Conservation (phyloP, 1,284 basidiomycete genomes). For the Trichosporon inkin region DNA sequence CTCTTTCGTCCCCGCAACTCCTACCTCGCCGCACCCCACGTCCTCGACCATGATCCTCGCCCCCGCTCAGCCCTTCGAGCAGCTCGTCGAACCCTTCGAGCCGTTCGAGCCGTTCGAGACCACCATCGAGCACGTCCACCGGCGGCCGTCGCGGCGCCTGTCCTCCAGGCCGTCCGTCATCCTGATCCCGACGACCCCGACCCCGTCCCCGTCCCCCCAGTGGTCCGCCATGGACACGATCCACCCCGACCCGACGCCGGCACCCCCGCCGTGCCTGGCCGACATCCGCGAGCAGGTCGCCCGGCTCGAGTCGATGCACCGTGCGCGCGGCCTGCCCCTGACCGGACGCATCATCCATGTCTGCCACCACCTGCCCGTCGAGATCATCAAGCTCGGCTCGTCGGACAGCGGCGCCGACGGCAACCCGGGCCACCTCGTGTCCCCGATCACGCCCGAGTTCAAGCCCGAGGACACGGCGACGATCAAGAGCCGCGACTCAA, state of each 20-base stretch:
- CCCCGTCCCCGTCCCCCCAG: background rate
- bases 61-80: background rate
- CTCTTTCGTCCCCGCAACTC: background rate
- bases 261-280: constrained; percentile 39
- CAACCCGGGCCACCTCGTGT: constrained; percentile 28
- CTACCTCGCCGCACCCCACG: background rate
- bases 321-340: constrained; percentile 63
- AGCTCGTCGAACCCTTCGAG: constrained; percentile 1
- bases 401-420: constrained; percentile 18
- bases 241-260: constrained; percentile 47
- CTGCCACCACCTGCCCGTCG: constrained; percentile 54
- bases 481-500: constrained; percentile 38
- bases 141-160: background rate
- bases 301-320: constrained; percentile 65
- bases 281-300: constrained; percentile 51
- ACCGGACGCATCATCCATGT: constrained; percentile 83
- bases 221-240: constrained; percentile 19
- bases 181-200: background rate
- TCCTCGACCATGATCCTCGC: background rate
- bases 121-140: background rate
- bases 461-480: constrained; percentile 43
- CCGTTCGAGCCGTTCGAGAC: background rate
- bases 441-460: constrained; percentile 49
- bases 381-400: constrained; percentile 41
- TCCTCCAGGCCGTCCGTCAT: background rate